A percentile compares a stretch with the other conserved stretches of the same genome.
These are phyloP conservation scores for Paracorniculantispora psalliotae DNA, from an alignment of 2,329 filamentous ascomycete genomes.

Conservation along the genomic window DNA sequence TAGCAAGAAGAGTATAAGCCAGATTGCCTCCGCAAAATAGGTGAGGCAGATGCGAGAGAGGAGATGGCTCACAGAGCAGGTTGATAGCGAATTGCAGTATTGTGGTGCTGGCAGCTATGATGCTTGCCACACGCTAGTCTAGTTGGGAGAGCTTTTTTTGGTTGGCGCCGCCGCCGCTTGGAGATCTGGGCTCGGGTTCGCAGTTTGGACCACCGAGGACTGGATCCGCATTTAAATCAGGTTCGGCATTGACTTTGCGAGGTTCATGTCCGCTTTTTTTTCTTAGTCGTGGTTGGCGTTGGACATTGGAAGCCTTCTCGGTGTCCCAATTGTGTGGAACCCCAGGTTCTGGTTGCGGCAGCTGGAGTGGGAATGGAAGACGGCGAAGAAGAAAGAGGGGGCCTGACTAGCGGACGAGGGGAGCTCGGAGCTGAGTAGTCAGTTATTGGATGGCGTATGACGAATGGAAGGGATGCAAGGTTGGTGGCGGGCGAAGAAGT, in stretches of 20 bases:
- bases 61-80: background rate
- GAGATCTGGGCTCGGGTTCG: constrained; percentile 7
- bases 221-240: constrained; percentile 7
- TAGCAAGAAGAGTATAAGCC: background rate
- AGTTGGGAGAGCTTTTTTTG: background rate
- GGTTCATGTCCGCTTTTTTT: constrained; percentile 3
- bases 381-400: background rate
- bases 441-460: background rate
- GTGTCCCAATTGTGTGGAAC: constrained; percentile 8
- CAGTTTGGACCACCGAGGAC: constrained; percentile 7
- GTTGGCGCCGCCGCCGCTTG: too few species aligned
- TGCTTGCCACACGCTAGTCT: background rate
- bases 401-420: constrained; percentile 7
- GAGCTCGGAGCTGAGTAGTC: background rate
- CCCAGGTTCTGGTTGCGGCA: background rate
- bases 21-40: background rate
- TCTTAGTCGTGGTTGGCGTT: background rate
- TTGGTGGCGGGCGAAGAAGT: background rate
- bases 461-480: background rate
- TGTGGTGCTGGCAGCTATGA: background rate
- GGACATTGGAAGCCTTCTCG: background rate
- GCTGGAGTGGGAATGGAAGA: background rate
- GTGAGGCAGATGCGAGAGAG: background rate
- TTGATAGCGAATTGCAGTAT: background rate
- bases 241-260: constrained; percentile 8